Evolutionary conservation across 2,329 filamentous ascomycete species (phyloP).

Genomic region (Neoarthrinium moseri): DNA sequence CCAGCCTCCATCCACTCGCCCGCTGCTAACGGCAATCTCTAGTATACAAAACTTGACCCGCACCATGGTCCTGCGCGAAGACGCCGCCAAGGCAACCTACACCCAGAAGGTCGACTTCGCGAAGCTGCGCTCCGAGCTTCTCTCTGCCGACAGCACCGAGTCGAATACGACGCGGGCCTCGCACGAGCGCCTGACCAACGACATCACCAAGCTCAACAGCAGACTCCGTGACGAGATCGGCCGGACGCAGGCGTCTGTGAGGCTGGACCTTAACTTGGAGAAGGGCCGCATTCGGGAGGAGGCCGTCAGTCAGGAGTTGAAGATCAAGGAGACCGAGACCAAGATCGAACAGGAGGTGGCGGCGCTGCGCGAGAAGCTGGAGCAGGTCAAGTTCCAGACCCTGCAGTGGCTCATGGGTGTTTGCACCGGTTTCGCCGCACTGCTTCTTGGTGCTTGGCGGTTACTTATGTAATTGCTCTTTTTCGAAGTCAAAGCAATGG

Average conservation of each 20-base stretch:
- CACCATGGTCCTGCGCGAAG: conserved; percentile 96
- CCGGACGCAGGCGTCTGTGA: conserved; percentile 87
- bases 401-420: conserved; percentile 97
- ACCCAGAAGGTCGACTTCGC: conserved; percentile 41
- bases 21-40: conserved; percentile 6
- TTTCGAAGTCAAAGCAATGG: too few species aligned
- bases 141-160: conserved; percentile 90
- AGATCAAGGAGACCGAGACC: conserved; percentile 98
- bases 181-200: conserved; percentile 90
- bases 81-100: conserved; percentile 77
- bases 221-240: conserved; percentile 91
- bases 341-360: conserved; percentile 98
- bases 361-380: conserved; percentile 83
- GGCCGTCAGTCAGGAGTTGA: conserved; percentile 92
- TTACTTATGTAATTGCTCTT: conserved; percentile 61
- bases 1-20: background rate
- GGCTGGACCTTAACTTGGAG: conserved; percentile 91
- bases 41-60: conserved; percentile 95
- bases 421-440: conserved; percentile 64
- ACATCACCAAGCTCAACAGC: conserved; percentile 89
- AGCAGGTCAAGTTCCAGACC: conserved; percentile 97
- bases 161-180: conserved; percentile 82
- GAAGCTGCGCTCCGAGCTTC: conserved; percentile 41
- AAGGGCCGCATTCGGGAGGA: conserved; percentile 97
- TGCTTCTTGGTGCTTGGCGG: conserved; percentile 69